phyloP scores from a whole-genome alignment of 1,284 basidiomycete genomes.

The Rugiboletus extremiorientalis region DNA sequence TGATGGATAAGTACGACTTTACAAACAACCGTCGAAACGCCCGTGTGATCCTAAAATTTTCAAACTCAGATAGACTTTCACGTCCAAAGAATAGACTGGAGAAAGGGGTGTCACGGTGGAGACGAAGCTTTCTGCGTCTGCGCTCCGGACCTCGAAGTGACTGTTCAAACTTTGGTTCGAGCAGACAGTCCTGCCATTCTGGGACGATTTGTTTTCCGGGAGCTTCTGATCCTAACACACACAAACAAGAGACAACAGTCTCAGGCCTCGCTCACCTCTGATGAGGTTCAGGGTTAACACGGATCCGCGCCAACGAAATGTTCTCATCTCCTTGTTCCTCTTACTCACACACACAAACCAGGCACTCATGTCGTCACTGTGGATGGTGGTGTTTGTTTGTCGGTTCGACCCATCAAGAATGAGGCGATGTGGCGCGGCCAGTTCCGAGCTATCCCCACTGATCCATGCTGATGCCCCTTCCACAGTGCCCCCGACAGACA shows the following conservation, averaged over 20 bases:
- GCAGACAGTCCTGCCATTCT: constrained; percentile 9
- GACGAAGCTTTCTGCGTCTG: neutral
- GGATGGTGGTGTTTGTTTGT: constrained; percentile 6
- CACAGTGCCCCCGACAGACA: neutral
- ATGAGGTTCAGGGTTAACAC: neutral
- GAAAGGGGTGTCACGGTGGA: neutral
- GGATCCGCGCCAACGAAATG: neutral
- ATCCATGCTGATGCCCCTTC: constrained; percentile 5
- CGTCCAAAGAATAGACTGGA: neutral
- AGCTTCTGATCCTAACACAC: constrained; percentile 30
- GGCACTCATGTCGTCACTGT: constrained; percentile 21
- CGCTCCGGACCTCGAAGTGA: neutral
- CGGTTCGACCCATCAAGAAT: constrained; percentile 14
- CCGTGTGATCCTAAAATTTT: neutral
- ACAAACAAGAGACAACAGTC: constrained; percentile 24
- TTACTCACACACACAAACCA: neutral
- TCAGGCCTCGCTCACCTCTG: neutral
- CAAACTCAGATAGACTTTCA: neutral
- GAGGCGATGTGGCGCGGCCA: constrained; percentile 22
- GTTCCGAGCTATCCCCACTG: constrained; percentile 3
- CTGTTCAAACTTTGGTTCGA: too few relatives aligned
- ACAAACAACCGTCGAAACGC: neutral
- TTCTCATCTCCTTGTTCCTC: neutral
- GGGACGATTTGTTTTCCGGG: constrained; percentile 20
- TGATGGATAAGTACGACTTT: neutral